phyloP scores from a whole-genome alignment of 495 filamentous ascomycete genomes.

The Lasiosphaeriaceae sp. region DNA sequence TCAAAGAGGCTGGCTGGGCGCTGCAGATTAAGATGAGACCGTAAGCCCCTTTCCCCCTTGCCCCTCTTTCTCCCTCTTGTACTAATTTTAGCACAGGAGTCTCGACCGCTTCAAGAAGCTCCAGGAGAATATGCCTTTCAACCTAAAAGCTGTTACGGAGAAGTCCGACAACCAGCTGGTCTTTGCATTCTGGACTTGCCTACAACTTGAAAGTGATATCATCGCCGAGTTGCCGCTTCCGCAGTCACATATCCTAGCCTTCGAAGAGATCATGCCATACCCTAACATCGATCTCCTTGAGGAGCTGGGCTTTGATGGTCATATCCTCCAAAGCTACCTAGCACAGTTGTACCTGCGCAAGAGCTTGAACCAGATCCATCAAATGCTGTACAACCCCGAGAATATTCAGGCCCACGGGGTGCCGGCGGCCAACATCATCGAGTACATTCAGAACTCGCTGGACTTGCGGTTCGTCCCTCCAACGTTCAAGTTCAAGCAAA shows the following conservation, averaged over 20 bases:
- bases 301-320: slow-evolving; percentile 40
- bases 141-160: slow-evolving; percentile 27
- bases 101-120: slow-evolving; percentile 39
- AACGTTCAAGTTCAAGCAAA: slow-evolving; percentile 60
- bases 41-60: slow-evolving; percentile 43
- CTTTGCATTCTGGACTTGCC: slow-evolving; percentile 88
- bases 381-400: slow-evolving; percentile 68
- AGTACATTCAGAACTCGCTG: slow-evolving; percentile 46
- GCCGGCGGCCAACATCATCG: slow-evolving; percentile 36
- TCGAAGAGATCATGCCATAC: slow-evolving; percentile 63
- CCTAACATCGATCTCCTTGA: slow-evolving; percentile 49
- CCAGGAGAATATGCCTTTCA: slow-evolving; percentile 19
- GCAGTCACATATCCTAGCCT: slow-evolving; percentile 70
- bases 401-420: slow-evolving; percentile 9
- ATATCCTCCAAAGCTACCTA: slow-evolving; percentile 74
- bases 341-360: slow-evolving; percentile 85
- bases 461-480: slow-evolving; percentile 38
- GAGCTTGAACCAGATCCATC: slow-evolving; percentile 78
- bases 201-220: slow-evolving; percentile 95
- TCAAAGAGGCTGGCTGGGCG: slow-evolving; percentile 70
- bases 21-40: slow-evolving; percentile 74
- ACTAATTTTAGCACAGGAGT: slow-evolving; percentile 26
- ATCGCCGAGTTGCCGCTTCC: slow-evolving; percentile 83
- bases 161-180: slow-evolving; percentile 55
- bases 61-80: background rate